phyloP scores from a whole-genome alignment of 176 grass and related monocot genomes.

The Carex myosuroides region DNA sequence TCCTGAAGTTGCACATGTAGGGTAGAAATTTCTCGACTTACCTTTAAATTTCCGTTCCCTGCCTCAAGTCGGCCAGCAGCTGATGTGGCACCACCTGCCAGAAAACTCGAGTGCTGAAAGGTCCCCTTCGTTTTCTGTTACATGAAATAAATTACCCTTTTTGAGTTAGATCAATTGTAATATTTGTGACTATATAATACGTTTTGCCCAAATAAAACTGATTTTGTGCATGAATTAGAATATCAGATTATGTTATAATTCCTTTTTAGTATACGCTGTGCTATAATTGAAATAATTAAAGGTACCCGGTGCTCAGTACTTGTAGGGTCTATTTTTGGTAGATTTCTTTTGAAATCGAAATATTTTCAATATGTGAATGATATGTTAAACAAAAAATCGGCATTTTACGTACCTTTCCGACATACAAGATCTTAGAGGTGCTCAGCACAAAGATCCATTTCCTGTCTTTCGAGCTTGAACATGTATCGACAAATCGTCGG shows the following conservation, averaged over 20 bases:
- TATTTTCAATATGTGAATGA: not conserved
- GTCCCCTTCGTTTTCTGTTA: slow-evolving; percentile 83
- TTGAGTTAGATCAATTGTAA: not conserved
- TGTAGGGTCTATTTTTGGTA: not conserved
- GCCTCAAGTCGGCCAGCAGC: slow-evolving; percentile 68
- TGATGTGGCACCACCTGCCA: slow-evolving; percentile 82
- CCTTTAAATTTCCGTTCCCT: slow-evolving; percentile 76
- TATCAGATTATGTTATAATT: not conserved
- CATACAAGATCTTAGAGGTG: slow-evolving; percentile 66
- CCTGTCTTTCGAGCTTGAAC: slow-evolving; percentile 27
- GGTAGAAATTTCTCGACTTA: not conserved
- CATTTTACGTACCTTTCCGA: slow-evolving; percentile 77
- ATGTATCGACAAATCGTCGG: slow-evolving; percentile 36
- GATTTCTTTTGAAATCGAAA: not conserved
- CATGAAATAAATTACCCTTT: not conserved
- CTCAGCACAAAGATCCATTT: slow-evolving; percentile 98
- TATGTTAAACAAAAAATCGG: not conserved
- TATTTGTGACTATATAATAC: not conserved
- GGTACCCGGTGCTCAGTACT: not conserved
- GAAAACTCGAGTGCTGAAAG: slow-evolving; percentile 94
- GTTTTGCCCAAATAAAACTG: not conserved
- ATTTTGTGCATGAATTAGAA: not conserved
- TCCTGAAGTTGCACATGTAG: not conserved
- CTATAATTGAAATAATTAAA: not conserved
- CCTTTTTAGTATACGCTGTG: not conserved